Evolutionary conservation across 1,284 basidiomycete genomes (phyloP).

Genomic region (Puccinia hordei): DNA sequence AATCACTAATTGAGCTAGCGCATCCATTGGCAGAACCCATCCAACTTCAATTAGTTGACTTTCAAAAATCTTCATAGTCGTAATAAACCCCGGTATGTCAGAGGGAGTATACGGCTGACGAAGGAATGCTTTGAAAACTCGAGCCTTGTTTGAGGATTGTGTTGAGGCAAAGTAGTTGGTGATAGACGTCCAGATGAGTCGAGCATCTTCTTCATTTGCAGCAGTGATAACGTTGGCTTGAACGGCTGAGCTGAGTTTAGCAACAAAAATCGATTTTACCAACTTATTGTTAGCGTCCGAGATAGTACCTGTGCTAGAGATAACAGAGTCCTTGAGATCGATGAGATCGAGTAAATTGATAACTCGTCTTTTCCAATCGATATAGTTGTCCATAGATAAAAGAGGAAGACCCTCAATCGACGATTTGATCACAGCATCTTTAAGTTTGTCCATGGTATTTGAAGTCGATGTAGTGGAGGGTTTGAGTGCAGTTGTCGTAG

Average conservation of each 20-base stretch:
- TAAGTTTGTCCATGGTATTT: background rate
- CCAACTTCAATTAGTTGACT: background rate
- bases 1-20: background rate
- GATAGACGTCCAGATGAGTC: constrained; percentile 10
- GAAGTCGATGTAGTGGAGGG: no score
- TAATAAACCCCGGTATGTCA: background rate
- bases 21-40: background rate
- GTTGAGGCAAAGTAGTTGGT: background rate
- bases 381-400: background rate
- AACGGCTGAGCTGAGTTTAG: no score
- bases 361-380: background rate
- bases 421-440: background rate
- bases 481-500: constrained; percentile 25
- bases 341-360: background rate
- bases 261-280: no score
- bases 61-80: background rate
- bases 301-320: no score
- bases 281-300: no score
- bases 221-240: no score
- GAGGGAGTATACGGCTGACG: background rate
- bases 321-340: no score
- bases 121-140: background rate
- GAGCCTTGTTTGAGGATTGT: background rate
- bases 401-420: background rate
- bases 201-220: no score